Evolutionary conservation across 129 eudicot species (phyloP).

Genomic region (Centrapalus pauciflorus): DNA sequence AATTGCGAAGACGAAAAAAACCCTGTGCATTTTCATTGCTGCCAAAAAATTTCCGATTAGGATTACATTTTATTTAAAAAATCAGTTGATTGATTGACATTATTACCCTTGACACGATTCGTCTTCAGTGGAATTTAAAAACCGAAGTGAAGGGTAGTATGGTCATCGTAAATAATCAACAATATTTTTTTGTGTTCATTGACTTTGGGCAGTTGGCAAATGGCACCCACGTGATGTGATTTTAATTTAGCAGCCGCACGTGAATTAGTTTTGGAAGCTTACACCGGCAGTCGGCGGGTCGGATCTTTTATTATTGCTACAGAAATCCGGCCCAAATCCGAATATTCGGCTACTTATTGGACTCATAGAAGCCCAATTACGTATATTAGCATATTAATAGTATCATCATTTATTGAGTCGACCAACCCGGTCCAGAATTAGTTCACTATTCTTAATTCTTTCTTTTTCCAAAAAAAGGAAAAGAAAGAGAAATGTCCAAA

Average conservation of each 20-base stretch:
- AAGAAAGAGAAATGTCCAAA: neutral
- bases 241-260: conserved; percentile 32
- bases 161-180: neutral
- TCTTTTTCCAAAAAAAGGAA: neutral
- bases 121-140: neutral
- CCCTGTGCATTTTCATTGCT: conserved; percentile 27
- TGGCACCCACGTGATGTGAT: conserved; percentile 42
- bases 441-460: neutral
- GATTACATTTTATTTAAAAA: conserved; percentile 12
- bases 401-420: too few relatives aligned
- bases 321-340: neutral
- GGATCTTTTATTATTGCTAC: neutral
- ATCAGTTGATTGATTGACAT: conserved; percentile 8
- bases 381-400: neutral
- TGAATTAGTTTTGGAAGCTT: conserved; percentile 26
- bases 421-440: too few relatives aligned
- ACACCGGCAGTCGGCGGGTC: neutral
- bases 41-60: neutral
- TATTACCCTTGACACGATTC: neutral
- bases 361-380: neutral
- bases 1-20: conserved; percentile 21
- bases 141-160: neutral
- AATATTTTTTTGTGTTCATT: conserved; percentile 9
- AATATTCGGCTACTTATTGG: neutral
- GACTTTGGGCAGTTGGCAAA: conserved; percentile 43